These are phyloP conservation scores for Phytophthora ohioensis DNA, from an alignment of 352 stramenopile genomes.

Conservation along the genomic window DNA sequence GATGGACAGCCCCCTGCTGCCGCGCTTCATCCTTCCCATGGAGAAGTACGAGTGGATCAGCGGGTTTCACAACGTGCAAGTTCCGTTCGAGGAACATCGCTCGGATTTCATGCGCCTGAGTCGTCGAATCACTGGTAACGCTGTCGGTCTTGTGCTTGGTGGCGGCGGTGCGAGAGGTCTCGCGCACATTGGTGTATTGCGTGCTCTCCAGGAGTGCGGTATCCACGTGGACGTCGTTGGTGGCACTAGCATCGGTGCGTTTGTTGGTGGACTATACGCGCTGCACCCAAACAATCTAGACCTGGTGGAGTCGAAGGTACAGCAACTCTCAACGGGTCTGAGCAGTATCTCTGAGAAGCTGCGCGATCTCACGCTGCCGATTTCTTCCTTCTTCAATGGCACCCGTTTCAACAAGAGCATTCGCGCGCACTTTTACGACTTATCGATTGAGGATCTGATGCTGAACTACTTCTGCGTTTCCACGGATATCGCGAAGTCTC, in stretches of 20 bases:
- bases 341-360: conserved; percentile 83
- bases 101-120: conserved; percentile 88
- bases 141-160: conserved; percentile 94
- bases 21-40: conserved; percentile 77
- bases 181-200: conserved; percentile 94
- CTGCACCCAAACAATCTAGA: conserved; percentile 76
- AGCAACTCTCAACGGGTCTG: conserved; percentile 63
- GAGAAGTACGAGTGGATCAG: conserved; percentile 91
- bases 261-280: conserved; percentile 86
- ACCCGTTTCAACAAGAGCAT: conserved; percentile 85
- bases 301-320: conserved; percentile 66
- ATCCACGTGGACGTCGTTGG: conserved; percentile 95
- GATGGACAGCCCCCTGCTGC: conserved; percentile 67
- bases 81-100: conserved; percentile 76
- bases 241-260: conserved; percentile 92
- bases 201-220: conserved; percentile 92
- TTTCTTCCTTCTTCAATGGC: conserved; percentile 92
- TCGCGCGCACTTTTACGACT: conserved; percentile 73
- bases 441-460: conserved; percentile 91
- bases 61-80: conserved; percentile 87
- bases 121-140: conserved; percentile 92
- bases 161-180: conserved; percentile 94
- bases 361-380: conserved; percentile 87
- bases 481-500: conserved; percentile 92
- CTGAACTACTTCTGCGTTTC: conserved; percentile 94